Percentiles rank a stretch among this genome's conserved stretches.
These are phyloP conservation scores for Tolypocladium nubicola DNA, from an alignment of 2,329 filamentous ascomycete species.

Conservation along the genomic window DNA sequence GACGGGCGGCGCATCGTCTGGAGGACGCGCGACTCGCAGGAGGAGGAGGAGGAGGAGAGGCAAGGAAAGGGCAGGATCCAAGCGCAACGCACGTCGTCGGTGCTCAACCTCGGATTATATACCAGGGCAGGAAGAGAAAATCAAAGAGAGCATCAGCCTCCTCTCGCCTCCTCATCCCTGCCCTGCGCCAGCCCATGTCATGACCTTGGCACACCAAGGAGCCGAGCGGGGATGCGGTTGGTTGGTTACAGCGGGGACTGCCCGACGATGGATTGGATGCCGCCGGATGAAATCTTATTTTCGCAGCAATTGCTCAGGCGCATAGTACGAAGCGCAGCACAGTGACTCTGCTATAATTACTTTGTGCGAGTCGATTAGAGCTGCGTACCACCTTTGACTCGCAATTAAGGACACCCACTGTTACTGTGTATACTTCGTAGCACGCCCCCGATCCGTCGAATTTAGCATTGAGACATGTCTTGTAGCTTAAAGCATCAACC, in stretches of 20 bases:
- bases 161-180: neutral
- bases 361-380: too few relatives aligned
- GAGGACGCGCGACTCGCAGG: neutral
- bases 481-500: neutral
- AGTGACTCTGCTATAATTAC: too few relatives aligned
- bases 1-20: conserved; percentile 4
- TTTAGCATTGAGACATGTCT: neutral
- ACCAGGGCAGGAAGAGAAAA: too few relatives aligned
- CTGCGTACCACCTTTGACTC: too few relatives aligned
- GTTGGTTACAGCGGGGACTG: neutral
- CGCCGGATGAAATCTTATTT: neutral
- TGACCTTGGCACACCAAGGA: neutral
- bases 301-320: neutral
- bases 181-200: neutral
- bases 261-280: neutral
- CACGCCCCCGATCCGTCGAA: neutral
- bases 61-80: neutral
- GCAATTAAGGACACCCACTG: too few relatives aligned
- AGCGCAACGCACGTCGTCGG: neutral
- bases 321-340: too few relatives aligned
- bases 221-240: neutral
- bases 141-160: neutral
- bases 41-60: neutral
- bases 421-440: too few relatives aligned
- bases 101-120: neutral